Percentiles rank a stretch among this genome's conserved stretches.
These are phyloP conservation scores for Crassisporium funariophilum DNA, from an alignment of 768 basidiomycete genomes.

Conservation along the genomic window DNA sequence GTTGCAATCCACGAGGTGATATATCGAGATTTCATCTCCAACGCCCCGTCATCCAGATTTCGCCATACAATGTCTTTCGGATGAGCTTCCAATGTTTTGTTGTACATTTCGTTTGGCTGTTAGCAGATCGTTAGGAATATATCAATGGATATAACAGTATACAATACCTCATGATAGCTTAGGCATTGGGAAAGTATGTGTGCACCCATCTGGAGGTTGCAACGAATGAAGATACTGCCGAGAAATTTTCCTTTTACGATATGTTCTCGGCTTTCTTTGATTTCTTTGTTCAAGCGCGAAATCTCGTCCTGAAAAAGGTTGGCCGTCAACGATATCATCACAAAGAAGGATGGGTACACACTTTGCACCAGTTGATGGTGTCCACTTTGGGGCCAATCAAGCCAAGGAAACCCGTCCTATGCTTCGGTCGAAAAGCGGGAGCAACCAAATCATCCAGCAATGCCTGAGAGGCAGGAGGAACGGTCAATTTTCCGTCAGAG, in stretches of 20 bases:
- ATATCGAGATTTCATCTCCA: slow-evolving; percentile 57
- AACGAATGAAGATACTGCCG: slow-evolving; percentile 63
- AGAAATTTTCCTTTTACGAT: slow-evolving; percentile 47
- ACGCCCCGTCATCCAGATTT: slow-evolving; percentile 52
- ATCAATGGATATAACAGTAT: slow-evolving; percentile 2
- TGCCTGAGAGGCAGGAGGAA: slow-evolving; percentile 29
- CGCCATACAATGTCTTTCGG: slow-evolving; percentile 61
- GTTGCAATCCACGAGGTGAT: slow-evolving; percentile 58
- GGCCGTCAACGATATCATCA: neutral
- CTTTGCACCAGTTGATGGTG: slow-evolving; percentile 64
- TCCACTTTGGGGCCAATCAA: slow-evolving; percentile 64
- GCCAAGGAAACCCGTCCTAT: slow-evolving; percentile 50
- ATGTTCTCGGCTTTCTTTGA: slow-evolving; percentile 42
- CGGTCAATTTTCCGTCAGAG: slow-evolving; percentile 10
- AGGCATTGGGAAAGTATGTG: slow-evolving; percentile 68
- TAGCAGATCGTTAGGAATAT: neutral
- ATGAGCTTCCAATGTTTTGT: slow-evolving; percentile 60
- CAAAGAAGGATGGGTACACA: slow-evolving; percentile 17
- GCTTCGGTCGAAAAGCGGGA: slow-evolving; percentile 48
- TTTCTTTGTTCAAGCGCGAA: slow-evolving; percentile 40
- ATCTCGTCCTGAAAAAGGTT: slow-evolving; percentile 48
- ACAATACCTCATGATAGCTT: slow-evolving; percentile 48
- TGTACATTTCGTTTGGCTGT: slow-evolving; percentile 57
- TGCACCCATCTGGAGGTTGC: slow-evolving; percentile 74
- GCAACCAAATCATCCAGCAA: slow-evolving; percentile 58